Evolutionary conservation across 2,329 filamentous ascomycete genomes (phyloP).

Genomic region (Aspergillus transmontanensis): DNA sequence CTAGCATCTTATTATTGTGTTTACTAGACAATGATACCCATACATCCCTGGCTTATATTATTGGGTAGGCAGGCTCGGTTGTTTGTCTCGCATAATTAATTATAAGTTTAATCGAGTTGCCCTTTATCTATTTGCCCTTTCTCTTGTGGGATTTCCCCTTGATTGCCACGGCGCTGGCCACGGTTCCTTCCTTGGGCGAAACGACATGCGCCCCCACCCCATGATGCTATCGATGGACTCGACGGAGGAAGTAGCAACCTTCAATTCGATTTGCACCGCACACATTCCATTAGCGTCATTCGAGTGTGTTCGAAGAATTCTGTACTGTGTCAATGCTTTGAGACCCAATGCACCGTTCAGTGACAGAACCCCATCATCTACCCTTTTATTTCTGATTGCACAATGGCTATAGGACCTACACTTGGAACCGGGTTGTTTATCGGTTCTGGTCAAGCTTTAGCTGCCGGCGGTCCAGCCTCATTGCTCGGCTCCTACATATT

Average conservation of each 20-base stretch:
- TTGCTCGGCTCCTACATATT: conserved; percentile 56
- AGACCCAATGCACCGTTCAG: background rate
- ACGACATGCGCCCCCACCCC: background rate
- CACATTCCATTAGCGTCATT: background rate
- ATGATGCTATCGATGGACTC: background rate
- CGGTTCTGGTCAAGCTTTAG: conserved; percentile 56
- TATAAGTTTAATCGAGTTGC: background rate
- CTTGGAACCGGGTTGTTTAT: conserved; percentile 60
- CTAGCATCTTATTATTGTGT: conserved; percentile 12
- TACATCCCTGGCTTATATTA: conserved; percentile 9
- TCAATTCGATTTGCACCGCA: background rate
- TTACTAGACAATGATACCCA: conserved; percentile 27
- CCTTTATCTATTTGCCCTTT: background rate
- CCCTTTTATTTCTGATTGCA: background rate
- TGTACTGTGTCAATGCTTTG: background rate
- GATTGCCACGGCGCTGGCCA: background rate
- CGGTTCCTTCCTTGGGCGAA: background rate
- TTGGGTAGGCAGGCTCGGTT: background rate
- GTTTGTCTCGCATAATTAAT: background rate
- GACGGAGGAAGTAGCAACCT: background rate
- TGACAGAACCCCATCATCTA: background rate
- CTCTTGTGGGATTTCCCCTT: background rate
- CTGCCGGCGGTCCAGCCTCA: conserved; percentile 54
- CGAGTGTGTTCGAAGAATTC: background rate
- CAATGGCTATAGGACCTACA: conserved; percentile 60